Conservation (phyloP, 805 yeast species). For the Candida krabiensis region DNA sequence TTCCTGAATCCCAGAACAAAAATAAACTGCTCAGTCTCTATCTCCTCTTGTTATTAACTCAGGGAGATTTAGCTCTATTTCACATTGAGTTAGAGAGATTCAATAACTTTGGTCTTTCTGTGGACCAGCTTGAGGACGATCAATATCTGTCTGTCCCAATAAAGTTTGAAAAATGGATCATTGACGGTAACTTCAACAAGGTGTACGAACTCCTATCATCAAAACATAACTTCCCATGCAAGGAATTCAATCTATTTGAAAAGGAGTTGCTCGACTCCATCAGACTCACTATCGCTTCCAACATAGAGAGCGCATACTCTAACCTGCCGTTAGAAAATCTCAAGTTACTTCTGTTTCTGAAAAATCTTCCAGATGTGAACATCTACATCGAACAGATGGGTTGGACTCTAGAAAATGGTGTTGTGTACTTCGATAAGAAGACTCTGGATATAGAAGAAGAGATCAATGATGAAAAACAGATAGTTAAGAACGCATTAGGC, state of each 20-base stretch:
- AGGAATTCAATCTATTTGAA: constrained; percentile 79
- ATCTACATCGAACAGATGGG: constrained; percentile 52
- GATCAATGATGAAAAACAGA: constrained; percentile 41
- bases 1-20: constrained; percentile 52
- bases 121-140: constrained; percentile 61
- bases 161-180: constrained; percentile 85
- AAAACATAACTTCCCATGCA: constrained; percentile 62
- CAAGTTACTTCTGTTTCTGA: constrained; percentile 72
- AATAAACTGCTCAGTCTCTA: constrained; percentile 75
- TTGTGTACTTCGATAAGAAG: constrained; percentile 42
- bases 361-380: constrained; percentile 49
- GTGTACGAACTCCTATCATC: constrained; percentile 64
- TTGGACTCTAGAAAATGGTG: constrained; percentile 59
- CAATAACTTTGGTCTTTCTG: constrained; percentile 43
- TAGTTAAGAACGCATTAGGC: constrained; percentile 71
- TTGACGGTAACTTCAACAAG: constrained; percentile 95
- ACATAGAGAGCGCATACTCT: constrained; percentile 76
- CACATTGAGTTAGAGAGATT: constrained; percentile 85
- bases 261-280: constrained; percentile 75
- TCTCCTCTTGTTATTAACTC: constrained; percentile 72
- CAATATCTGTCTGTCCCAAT: constrained; percentile 79
- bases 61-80: constrained; percentile 82
- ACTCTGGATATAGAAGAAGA: constrained; percentile 29
- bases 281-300: constrained; percentile 80
- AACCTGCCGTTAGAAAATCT: constrained; percentile 80